Conservation (phyloP, 2,329 filamentous ascomycete species). For the Monosporascus ibericus region DNA sequence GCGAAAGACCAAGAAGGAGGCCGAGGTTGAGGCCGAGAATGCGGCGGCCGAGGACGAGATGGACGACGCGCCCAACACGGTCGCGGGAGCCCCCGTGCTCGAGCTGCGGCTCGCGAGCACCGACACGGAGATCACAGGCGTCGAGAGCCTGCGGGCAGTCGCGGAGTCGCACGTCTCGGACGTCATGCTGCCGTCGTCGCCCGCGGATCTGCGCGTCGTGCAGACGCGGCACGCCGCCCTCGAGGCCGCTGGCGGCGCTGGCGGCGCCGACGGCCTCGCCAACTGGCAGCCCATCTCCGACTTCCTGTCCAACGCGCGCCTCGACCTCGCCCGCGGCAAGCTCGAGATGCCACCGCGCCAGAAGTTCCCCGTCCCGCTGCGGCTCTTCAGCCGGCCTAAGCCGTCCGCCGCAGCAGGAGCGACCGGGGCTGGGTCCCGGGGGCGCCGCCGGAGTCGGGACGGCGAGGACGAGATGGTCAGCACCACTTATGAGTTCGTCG, state of each 20-base stretch:
- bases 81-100: constrained; percentile 25
- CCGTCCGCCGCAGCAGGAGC: not conserved
- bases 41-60: constrained; percentile 8
- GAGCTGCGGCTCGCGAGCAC: constrained; percentile 32
- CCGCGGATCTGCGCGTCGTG: constrained; percentile 43
- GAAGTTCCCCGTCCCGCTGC: constrained; percentile 25
- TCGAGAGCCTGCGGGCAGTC: constrained; percentile 32
- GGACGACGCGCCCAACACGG: constrained; percentile 1
- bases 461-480: constrained; percentile 3
- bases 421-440: no score
- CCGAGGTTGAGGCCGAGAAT: constrained; percentile 9
- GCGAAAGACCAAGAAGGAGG: constrained; percentile 9
- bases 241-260: constrained; percentile 14
- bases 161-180: constrained; percentile 32
- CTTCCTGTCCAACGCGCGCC: constrained; percentile 39
- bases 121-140: constrained; percentile 26
- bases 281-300: constrained; percentile 29
- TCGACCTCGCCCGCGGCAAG: constrained; percentile 37
- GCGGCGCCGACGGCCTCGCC: constrained; percentile 13
- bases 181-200: constrained; percentile 37
- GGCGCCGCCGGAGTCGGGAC: no score
- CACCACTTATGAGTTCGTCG: constrained; percentile 39
- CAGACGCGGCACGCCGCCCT: constrained; percentile 31
- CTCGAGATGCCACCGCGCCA: constrained; percentile 30
- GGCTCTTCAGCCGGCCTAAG: constrained; percentile 11